These are phyloP conservation scores for Ophiostoma tasmaniense DNA, from an alignment of 2,329 filamentous ascomycete genomes.

Conservation along the genomic window DNA sequence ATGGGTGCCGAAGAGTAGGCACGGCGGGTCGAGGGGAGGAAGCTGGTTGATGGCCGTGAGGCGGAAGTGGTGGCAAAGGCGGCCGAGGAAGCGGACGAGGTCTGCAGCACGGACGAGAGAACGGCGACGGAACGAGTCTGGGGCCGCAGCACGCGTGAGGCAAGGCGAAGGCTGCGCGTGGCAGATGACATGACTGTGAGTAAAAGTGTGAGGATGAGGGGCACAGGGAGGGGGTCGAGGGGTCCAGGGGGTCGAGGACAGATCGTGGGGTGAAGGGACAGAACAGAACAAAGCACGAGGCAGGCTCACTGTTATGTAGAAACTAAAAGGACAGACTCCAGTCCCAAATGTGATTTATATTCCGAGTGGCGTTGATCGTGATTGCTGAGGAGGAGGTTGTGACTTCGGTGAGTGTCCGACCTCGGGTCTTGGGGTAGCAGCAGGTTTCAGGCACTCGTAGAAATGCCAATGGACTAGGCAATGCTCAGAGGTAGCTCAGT, in stretches of 20 bases:
- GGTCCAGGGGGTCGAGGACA: conserved; percentile 4
- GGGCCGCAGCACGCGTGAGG: conserved; percentile 45
- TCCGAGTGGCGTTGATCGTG: not conserved
- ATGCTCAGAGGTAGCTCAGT: not conserved
- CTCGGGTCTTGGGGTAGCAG: conserved; percentile 16
- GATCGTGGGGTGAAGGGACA: not conserved
- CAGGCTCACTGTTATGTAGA: not conserved
- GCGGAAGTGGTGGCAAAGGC: conserved; percentile 26
- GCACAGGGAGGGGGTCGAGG: not conserved
- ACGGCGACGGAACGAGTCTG: conserved; percentile 28
- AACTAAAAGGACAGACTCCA: not conserved
- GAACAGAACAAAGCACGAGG: not conserved
- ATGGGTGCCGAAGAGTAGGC: conserved; percentile 42
- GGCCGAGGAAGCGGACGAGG: conserved; percentile 25
- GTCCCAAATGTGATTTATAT: conserved; percentile 10
- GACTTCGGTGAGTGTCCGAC: conserved; percentile 10
- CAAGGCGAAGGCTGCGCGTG: conserved; percentile 46
- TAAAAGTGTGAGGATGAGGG: conserved; percentile 10
- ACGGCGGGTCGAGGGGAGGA: conserved; percentile 32
- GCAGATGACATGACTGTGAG: conserved; percentile 42
- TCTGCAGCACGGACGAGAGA: conserved; percentile 25
- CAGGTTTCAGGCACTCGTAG: not conserved
- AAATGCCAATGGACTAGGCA: not conserved
- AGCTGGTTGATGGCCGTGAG: not conserved
- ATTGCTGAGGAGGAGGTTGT: not conserved